Evolutionary conservation across 352 stramenopile genomes (phyloP).

Genomic region (Globisporangium paddicum): DNA sequence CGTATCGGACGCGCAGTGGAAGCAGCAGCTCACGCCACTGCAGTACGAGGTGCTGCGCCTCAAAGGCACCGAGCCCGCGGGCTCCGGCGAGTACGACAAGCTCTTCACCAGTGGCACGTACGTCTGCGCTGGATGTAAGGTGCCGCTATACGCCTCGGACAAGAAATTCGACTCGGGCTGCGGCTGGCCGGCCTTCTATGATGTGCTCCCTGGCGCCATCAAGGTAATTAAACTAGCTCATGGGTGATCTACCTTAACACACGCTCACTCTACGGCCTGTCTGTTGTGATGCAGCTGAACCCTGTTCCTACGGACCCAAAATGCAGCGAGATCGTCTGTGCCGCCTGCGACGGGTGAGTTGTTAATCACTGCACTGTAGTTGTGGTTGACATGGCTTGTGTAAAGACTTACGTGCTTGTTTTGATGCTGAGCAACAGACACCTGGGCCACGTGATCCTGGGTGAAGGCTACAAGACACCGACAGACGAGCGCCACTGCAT

Average conservation of each 20-base stretch:
- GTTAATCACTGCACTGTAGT: too few relatives aligned
- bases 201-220: conserved; percentile 83
- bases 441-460: conserved; percentile 90
- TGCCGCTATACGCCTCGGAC: conserved; percentile 79
- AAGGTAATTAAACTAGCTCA: conserved; percentile 30
- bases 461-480: conserved; percentile 81
- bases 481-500: conserved; percentile 89
- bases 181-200: conserved; percentile 89
- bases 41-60: conserved; percentile 86
- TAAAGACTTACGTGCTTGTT: not conserved
- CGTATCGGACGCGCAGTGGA: conserved; percentile 76
- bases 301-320: conserved; percentile 48
- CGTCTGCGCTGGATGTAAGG: conserved; percentile 83
- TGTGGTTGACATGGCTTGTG: too few relatives aligned
- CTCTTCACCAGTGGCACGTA: conserved; percentile 80
- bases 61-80: conserved; percentile 86
- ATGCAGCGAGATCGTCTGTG: conserved; percentile 86
- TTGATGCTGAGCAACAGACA: conserved; percentile 33
- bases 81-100: conserved; percentile 89
- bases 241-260: too few relatives aligned
- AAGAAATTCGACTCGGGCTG: conserved; percentile 90
- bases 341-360: conserved; percentile 71
- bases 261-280: not conserved
- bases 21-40: conserved; percentile 59
- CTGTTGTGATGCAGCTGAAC: conserved; percentile 30